Evolutionary conservation across 148 eudicot species (phyloP), one percentile per base, ranked within the genome.

Genomic region (Nepenthes mirabilis): DNA sequence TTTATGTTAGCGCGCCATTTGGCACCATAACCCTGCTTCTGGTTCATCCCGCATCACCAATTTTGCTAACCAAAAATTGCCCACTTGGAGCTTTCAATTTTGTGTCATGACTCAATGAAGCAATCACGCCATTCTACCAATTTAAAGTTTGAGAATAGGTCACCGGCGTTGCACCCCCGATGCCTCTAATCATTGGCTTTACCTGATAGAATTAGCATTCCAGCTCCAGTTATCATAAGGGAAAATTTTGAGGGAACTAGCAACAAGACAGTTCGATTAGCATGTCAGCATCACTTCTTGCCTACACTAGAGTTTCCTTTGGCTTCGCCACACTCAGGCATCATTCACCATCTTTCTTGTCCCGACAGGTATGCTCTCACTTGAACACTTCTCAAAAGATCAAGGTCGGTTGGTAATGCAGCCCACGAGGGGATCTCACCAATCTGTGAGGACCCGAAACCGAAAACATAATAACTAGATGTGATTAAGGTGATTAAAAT

Each of bases 61-160:
- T 56, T 56, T 43, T 56, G 43, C 62, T 59, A 37, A 59, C 62
- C 62, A 59, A 59, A 59, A 59, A 59, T 59, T 23, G 50, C 62
- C 62, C 49, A 59, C 49, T 59, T 59, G 62, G 50, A 49, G 52
- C 52, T 49, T 12, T 49, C 52, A n/a, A 49, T 49, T 49, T 12
- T n/a, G 52, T n/a, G 52, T 23, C 33, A 13, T 34, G 34, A 10
- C 62, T 59, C 62, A 59, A 35, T 23, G 13, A 35, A 56, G 59
- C n/a, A 35, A 9, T 35, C 14, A n/a, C 12, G 12, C 12, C 12
- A n/a, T 49, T 12, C 52, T 49, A 49, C 52, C 52, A 2, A 49
- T 49, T 49, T 49, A n/a, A 49, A 49, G 52, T 49, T 49, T 49
- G 52, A 11, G 52, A 49, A 49, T 49, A 49, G 52, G 52, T 4